Evolutionary conservation across 225 moss, liverwort and hornwort species (phyloP).

Genomic region (Physcomitrium patens): DNA sequence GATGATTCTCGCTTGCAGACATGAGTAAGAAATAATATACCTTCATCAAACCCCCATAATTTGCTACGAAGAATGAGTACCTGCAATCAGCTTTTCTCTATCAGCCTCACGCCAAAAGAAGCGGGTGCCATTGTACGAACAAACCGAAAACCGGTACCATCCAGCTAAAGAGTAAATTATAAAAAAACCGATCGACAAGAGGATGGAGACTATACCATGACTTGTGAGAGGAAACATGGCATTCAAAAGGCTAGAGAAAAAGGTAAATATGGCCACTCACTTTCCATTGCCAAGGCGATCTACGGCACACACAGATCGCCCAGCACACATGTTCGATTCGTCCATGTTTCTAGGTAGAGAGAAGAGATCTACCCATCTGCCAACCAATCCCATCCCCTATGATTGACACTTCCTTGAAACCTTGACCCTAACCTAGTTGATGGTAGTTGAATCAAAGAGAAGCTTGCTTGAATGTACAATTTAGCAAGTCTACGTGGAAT

Average conservation of each 20-base stretch:
- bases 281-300: slow-evolving; percentile 81
- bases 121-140: neutral
- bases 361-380: slow-evolving; percentile 85
- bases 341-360: slow-evolving; percentile 92
- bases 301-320: slow-evolving; percentile 87
- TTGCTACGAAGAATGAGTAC: slow-evolving; percentile 95
- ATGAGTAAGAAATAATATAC: slow-evolving; percentile 41
- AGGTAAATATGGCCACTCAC: slow-evolving; percentile 41
- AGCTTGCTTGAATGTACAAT: neutral
- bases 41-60: slow-evolving; percentile 95
- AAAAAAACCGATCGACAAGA: neutral
- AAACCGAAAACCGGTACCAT: neutral
- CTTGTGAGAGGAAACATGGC: slow-evolving; percentile 7
- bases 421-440: neutral
- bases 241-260: slow-evolving; percentile 5
- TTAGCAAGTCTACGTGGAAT: slow-evolving; percentile 9
- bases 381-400: slow-evolving; percentile 9
- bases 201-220: neutral
- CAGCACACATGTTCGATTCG: slow-evolving; percentile 93
- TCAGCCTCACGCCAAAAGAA: slow-evolving; percentile 14
- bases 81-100: slow-evolving; percentile 39
- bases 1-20: slow-evolving; percentile 1
- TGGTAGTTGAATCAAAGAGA: neutral
- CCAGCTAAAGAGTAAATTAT: slow-evolving; percentile 4
- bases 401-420: neutral